Evolutionary conservation across 306 rosid species (phyloP).

Genomic region (Sicyos baderoa): DNA sequence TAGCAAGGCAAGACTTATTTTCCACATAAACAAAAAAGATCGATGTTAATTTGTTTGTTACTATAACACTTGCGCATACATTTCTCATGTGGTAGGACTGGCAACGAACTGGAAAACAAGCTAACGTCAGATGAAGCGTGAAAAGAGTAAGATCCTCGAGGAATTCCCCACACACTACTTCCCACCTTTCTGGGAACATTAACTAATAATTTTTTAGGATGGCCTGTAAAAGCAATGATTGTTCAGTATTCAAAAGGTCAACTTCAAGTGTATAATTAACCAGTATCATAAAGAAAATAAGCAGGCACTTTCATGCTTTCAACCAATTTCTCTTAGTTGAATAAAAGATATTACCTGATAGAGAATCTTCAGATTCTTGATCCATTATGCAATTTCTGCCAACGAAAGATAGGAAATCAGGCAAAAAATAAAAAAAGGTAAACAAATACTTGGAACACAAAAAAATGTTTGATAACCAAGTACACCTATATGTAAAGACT

Average conservation of each 20-base stretch:
- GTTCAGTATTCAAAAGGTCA: background rate
- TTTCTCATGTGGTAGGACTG: slow-evolving; percentile 73
- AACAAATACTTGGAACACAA: no score
- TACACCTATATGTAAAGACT: no score
- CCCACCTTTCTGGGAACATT: slow-evolving; percentile 33
- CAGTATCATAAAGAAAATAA: background rate
- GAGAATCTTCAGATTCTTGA: slow-evolving; percentile 34
- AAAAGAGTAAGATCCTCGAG: slow-evolving; percentile 30
- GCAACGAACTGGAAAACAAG: slow-evolving; percentile 75
- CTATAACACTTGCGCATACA: slow-evolving; percentile 36
- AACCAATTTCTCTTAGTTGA: slow-evolving; percentile 11
- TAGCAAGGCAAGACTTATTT: slow-evolving; percentile 15
- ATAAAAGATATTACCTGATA: slow-evolving; percentile 27
- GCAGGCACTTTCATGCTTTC: background rate
- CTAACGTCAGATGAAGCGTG: slow-evolving; percentile 59
- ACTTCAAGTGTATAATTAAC: no score
- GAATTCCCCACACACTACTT: slow-evolving; percentile 55
- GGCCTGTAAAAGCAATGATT: slow-evolving; percentile 35
- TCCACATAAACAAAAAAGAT: background rate
- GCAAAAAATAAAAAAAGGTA: no score
- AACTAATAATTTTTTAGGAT: slow-evolving; percentile 31
- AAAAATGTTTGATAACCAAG: no score
- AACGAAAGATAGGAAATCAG: background rate
- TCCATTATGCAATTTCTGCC: slow-evolving; percentile 52
- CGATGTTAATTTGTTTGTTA: background rate